A percentile compares a stretch with the other conserved stretches of the same genome.
These are phyloP conservation scores for Botrytis cinerea DNA, from an alignment of 2,329 filamentous ascomycete genomes.

Conservation along the genomic window DNA sequence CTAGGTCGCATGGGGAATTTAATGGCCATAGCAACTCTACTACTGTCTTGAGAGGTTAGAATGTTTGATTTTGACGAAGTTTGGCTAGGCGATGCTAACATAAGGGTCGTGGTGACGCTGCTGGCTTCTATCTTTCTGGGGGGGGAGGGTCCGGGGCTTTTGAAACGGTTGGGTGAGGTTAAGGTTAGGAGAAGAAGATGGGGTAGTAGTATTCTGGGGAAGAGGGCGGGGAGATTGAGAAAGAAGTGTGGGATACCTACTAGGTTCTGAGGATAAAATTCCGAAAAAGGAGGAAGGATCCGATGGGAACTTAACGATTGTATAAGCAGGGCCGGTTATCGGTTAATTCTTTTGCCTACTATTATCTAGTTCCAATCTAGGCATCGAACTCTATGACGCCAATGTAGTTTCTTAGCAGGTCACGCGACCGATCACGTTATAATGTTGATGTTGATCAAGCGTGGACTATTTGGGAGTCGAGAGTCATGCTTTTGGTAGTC, in stretches of 20 bases:
- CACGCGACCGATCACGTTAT: slow-evolving; percentile 2
- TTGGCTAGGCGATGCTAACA: not conserved
- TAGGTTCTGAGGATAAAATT: not conserved
- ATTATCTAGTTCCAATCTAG: not conserved
- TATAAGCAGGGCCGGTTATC: not conserved
- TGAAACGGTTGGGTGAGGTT: not conserved
- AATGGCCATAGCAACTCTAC: not conserved
- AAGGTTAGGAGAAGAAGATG: not conserved
- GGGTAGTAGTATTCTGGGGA: not conserved
- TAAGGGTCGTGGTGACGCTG: not conserved
- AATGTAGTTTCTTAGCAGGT: not conserved
- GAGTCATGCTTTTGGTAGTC: not conserved
- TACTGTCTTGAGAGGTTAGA: not conserved
- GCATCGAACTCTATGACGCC: not conserved
- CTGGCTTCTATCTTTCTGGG: not conserved
- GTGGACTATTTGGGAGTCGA: not conserved
- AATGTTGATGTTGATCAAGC: not conserved
- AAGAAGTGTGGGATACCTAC: not conserved
- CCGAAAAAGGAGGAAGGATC: not conserved
- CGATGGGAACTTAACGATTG: not conserved
- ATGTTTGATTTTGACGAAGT: not conserved
- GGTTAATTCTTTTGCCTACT: not conserved
- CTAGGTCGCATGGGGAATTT: not conserved
- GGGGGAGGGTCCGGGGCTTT: too few relatives aligned
- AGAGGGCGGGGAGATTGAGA: not conserved